These are phyloP conservation scores for Phytophthora sp. DNA, from an alignment of 352 stramenopile genomes.

Conservation along the genomic window DNA sequence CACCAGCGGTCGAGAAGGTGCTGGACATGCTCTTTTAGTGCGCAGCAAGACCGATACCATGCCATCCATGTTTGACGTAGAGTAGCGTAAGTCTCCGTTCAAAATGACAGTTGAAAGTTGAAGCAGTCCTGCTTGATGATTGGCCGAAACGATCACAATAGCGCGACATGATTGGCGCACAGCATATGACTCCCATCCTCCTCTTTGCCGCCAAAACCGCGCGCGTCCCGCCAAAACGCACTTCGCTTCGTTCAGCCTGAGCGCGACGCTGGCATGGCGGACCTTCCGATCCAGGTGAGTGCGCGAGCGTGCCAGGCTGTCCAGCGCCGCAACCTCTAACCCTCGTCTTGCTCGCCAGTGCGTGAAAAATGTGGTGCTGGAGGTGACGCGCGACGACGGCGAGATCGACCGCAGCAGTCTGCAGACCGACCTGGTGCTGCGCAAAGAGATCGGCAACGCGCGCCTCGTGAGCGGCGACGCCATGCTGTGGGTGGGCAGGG, in stretches of 20 bases:
- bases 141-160: conserved; percentile 2
- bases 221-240: conserved; percentile 33
- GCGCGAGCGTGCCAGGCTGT: neutral
- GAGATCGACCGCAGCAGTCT: conserved; percentile 42
- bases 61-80: no score
- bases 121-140: conserved; percentile 25
- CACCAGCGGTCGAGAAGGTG: neutral
- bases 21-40: conserved; percentile 1
- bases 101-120: conserved; percentile 28
- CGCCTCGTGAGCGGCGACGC: conserved; percentile 73
- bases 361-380: conserved; percentile 55
- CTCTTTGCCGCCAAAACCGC: conserved; percentile 51
- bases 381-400: conserved; percentile 56
- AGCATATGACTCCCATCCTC: conserved; percentile 17
- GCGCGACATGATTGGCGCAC: conserved; percentile 18
- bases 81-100: no score
- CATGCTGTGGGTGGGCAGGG: conserved; percentile 72
- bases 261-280: conserved; percentile 7
- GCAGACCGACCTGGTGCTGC: conserved; percentile 54
- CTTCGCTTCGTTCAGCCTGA: conserved; percentile 17
- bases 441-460: conserved; percentile 84
- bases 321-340: neutral
- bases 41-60: neutral
- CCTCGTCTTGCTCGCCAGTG: conserved; percentile 38
- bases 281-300: conserved; percentile 36